Percentiles rank a stretch among this genome's conserved stretches.
Conservation (phyloP, 345 rosid genomes). For the Euclidium syriacum region DNA sequence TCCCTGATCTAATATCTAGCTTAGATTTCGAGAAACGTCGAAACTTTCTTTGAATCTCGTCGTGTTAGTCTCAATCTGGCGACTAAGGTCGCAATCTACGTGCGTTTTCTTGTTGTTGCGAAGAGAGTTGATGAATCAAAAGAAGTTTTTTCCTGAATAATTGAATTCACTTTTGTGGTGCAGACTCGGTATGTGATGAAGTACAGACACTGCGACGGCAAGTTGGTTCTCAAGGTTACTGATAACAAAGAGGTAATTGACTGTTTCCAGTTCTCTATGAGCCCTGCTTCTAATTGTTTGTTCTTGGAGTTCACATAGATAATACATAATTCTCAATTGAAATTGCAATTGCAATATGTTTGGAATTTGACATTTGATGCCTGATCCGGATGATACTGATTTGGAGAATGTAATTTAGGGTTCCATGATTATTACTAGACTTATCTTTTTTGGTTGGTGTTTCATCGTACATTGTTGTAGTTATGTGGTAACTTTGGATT, state of each 20-base stretch:
- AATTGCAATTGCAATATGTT: background rate
- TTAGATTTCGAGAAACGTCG: background rate
- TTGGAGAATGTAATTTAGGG: background rate
- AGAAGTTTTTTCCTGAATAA: background rate
- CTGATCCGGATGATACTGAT: background rate
- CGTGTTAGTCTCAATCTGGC: background rate
- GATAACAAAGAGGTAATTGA: constrained; percentile 79
- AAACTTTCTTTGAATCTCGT: background rate
- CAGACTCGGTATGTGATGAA: constrained; percentile 91
- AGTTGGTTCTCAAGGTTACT: constrained; percentile 96
- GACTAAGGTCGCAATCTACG: background rate
- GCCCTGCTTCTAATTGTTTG: background rate
- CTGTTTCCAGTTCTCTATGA: background rate
- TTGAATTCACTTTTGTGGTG: constrained; percentile 17
- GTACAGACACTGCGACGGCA: constrained; percentile 91
- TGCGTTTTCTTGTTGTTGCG: background rate
- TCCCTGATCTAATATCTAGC: background rate
- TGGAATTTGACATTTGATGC: background rate
- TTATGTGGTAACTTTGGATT: background rate
- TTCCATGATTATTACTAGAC: background rate
- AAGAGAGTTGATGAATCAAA: background rate
- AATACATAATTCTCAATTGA: background rate
- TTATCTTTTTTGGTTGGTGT: background rate
- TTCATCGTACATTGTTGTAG: background rate
- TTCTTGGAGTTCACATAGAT: background rate